These are phyloP conservation scores for Entrophospora sp. DNA, from an alignment of 192 early-diverging fungal genomes.

Conservation along the genomic window DNA sequence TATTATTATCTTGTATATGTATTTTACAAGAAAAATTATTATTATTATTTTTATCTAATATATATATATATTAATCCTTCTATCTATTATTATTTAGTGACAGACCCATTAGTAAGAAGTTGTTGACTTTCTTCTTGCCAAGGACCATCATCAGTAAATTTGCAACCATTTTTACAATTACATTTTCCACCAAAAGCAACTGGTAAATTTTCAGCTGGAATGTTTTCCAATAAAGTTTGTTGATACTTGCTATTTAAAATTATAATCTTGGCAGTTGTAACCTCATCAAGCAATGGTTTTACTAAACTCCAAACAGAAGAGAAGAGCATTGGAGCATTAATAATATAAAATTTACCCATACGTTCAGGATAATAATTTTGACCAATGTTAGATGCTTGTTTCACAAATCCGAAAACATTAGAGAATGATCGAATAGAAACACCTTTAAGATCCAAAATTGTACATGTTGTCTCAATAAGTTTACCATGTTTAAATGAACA, in stretches of 20 bases:
- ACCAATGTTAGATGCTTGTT: conserved; percentile 58
- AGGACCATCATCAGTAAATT: conserved; percentile 38
- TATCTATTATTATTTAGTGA: too few relatives aligned
- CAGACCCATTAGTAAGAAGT: too few relatives aligned
- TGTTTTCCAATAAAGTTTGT: conserved; percentile 31
- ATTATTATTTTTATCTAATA: too few relatives aligned
- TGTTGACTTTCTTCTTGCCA: conserved; percentile 46
- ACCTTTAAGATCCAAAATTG: conserved; percentile 69
- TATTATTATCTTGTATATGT: too few relatives aligned
- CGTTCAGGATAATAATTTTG: conserved; percentile 80
- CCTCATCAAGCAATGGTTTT: conserved; percentile 46
- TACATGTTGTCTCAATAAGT: conserved; percentile 58
- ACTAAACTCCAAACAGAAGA: conserved; percentile 44
- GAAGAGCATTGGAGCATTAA: conserved; percentile 75
- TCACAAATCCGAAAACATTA: conserved; percentile 52
- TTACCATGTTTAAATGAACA: conserved; percentile 48
- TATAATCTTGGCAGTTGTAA: conserved; percentile 45
- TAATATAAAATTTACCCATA: conserved; percentile 75
- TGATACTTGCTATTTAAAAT: conserved; percentile 40
- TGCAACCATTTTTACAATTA: conserved; percentile 37
- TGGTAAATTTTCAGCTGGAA: conserved; percentile 37
- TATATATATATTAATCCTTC: too few relatives aligned
- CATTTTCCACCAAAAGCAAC: conserved; percentile 36
- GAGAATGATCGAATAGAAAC: conserved; percentile 58
- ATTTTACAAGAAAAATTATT: too few relatives aligned